A percentile compares a stretch with the other conserved stretches of the same genome.
phyloP scores from a whole-genome alignment of 495 filamentous ascomycete species.

The Choiromyces venosus region DNA sequence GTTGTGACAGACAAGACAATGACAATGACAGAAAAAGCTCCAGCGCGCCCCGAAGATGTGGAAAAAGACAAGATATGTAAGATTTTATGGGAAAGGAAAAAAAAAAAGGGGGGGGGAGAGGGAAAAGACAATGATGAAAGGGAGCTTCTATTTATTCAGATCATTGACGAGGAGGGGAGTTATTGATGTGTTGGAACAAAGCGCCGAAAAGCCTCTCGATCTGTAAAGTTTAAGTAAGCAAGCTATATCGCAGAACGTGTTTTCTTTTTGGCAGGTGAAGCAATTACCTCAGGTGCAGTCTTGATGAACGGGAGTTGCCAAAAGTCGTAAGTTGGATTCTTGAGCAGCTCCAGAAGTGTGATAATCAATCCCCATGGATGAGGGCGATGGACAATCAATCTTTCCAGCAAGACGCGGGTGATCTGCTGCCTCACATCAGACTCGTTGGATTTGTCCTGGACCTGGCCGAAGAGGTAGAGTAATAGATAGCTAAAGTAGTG shows the following conservation, averaged over 20 bases:
- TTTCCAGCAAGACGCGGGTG: conserved; percentile 77
- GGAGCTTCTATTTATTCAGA: neutral
- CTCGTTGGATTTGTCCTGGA: conserved; percentile 69
- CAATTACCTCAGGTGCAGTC: conserved; percentile 35
- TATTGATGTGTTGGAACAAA: conserved; percentile 45
- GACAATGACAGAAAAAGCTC: neutral
- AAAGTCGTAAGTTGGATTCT: conserved; percentile 82
- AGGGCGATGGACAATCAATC: conserved; percentile 80
- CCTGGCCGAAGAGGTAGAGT: conserved; percentile 76
- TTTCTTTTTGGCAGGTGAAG: neutral
- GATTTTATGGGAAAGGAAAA: neutral
- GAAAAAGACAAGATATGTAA: conserved; percentile 7
- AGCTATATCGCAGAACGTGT: conserved; percentile 8
- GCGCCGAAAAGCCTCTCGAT: conserved; percentile 43
- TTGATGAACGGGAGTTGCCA: conserved; percentile 92
- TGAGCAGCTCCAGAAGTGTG: conserved; percentile 80
- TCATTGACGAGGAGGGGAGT: conserved; percentile 35
- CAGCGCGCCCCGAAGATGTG: conserved; percentile 4
- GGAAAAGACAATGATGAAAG: conserved; percentile 9
- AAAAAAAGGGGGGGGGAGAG: neutral
- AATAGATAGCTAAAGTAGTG: conserved; percentile 89
- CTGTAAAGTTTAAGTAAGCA: conserved; percentile 22
- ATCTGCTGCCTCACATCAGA: conserved; percentile 83
- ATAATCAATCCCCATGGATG: conserved; percentile 96
- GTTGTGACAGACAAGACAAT: neutral